phyloP scores from a whole-genome alignment of 2,329 filamentous ascomycete genomes.

The Alternaria triticina region DNA sequence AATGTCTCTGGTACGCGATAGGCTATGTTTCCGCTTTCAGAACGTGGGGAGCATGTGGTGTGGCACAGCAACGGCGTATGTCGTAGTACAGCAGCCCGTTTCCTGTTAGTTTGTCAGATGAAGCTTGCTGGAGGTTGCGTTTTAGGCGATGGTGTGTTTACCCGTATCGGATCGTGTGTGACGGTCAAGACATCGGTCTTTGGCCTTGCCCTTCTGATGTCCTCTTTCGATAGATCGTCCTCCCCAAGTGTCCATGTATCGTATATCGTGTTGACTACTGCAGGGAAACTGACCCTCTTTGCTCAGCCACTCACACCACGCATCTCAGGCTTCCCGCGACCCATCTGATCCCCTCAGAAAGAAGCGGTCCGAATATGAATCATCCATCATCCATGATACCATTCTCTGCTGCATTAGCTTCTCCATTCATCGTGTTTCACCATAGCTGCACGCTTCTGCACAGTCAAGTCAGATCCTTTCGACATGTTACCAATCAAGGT shows the following conservation, averaged over 20 bases:
- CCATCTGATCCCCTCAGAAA: background rate
- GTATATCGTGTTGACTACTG: background rate
- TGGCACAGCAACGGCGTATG: background rate
- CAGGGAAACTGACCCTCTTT: background rate
- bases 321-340: background rate
- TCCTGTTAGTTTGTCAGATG: background rate
- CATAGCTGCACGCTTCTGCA: background rate
- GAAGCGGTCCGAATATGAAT: background rate
- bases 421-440: background rate
- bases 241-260: background rate
- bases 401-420: constrained; percentile 1
- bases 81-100: background rate
- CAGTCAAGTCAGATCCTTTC: background rate
- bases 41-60: constrained; percentile 1
- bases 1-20: background rate
- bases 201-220: background rate
- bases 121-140: background rate
- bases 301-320: background rate
- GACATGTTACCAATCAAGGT: background rate
- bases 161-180: background rate
- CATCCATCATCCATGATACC: background rate
- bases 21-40: constrained; percentile 2
- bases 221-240: background rate
- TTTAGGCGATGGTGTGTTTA: background rate
- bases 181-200: background rate